A percentile compares a stretch with the other conserved stretches of the same genome.
Evolutionary conservation across 306 rosid genomes (phyloP).

Genomic region (Glycine latifolia): DNA sequence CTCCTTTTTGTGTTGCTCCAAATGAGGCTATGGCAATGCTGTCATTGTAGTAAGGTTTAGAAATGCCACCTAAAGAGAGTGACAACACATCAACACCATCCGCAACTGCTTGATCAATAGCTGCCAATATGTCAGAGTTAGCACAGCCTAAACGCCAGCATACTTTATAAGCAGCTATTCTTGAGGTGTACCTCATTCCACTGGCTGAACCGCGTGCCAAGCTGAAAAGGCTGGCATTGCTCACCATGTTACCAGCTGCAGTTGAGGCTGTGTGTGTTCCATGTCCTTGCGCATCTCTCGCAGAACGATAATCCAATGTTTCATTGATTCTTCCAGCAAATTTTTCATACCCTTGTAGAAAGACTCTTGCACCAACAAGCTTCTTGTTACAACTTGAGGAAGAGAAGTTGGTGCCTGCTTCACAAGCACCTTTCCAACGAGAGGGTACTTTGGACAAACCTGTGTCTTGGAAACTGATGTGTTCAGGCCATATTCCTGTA

Average conservation of each 20-base stretch:
- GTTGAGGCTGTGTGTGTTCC: slow-evolving; percentile 78
- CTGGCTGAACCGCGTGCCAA: slow-evolving; percentile 60
- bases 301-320: slow-evolving; percentile 54
- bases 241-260: slow-evolving; percentile 61
- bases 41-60: slow-evolving; percentile 55
- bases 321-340: slow-evolving; percentile 56
- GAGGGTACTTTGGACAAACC: slow-evolving; percentile 57
- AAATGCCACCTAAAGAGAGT: slow-evolving; percentile 66
- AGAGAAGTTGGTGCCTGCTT: slow-evolving; percentile 64
- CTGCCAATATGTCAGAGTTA: slow-evolving; percentile 66
- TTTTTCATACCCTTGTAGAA: slow-evolving; percentile 61
- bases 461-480: slow-evolving; percentile 61
- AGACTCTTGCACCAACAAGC: slow-evolving; percentile 65
- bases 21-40: slow-evolving; percentile 68
- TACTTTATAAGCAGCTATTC: slow-evolving; percentile 70
- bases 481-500: slow-evolving; percentile 79
- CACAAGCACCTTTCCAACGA: slow-evolving; percentile 69
- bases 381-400: slow-evolving; percentile 62
- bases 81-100: slow-evolving; percentile 76
- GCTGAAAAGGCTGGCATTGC: slow-evolving; percentile 51
- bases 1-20: slow-evolving; percentile 63
- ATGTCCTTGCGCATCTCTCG: slow-evolving; percentile 67
- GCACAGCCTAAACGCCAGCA: slow-evolving; percentile 67
- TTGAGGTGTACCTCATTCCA: slow-evolving; percentile 67
- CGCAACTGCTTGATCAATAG: slow-evolving; percentile 62